A percentile compares a stretch with the other conserved stretches of the same genome.
Conservation (phyloP, 1,284 basidiomycete genomes). For the Mycosarcoma maydis region DNA sequence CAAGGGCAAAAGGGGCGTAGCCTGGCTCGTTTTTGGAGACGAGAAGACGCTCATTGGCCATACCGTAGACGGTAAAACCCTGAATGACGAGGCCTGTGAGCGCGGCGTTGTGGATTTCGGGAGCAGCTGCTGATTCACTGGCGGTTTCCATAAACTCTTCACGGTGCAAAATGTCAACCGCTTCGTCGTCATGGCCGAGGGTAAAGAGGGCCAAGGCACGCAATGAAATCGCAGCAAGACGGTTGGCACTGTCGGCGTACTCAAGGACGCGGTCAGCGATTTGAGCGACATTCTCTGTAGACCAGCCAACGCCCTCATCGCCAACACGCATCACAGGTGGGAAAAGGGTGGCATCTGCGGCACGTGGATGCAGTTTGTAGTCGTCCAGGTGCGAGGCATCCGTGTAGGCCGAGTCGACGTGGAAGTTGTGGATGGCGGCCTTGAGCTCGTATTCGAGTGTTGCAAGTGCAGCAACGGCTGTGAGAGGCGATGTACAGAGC, state of each 20-base stretch:
- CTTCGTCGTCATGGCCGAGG: slow-evolving; percentile 60
- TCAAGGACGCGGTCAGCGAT: slow-evolving; percentile 46
- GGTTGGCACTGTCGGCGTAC: slow-evolving; percentile 28
- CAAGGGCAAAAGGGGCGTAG: slow-evolving; percentile 53
- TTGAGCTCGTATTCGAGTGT: slow-evolving; percentile 53
- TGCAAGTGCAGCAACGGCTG: slow-evolving; percentile 43
- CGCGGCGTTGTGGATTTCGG: slow-evolving; percentile 43
- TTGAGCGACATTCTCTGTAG: slow-evolving; percentile 33
- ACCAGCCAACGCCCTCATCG: slow-evolving; percentile 49
- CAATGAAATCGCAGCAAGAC: slow-evolving; percentile 36
- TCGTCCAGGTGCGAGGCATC: slow-evolving; percentile 53
- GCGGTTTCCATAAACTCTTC: slow-evolving; percentile 53
- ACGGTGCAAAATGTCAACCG: slow-evolving; percentile 54
- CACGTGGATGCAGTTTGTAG: slow-evolving; percentile 28
- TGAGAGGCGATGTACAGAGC: not conserved
- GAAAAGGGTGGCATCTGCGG: slow-evolving; percentile 43
- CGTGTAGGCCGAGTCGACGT: slow-evolving; percentile 42
- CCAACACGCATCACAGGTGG: slow-evolving; percentile 47
- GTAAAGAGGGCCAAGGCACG: slow-evolving; percentile 56
- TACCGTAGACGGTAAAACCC: slow-evolving; percentile 58
- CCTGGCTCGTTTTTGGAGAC: slow-evolving; percentile 37
- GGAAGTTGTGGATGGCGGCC: slow-evolving; percentile 31
- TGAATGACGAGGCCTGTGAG: slow-evolving; percentile 49
- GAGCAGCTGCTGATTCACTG: slow-evolving; percentile 21
- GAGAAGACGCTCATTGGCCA: slow-evolving; percentile 63